Evolutionary conservation across 2,329 filamentous ascomycete genomes (phyloP).

Genomic region (Fusarium clavum): DNA sequence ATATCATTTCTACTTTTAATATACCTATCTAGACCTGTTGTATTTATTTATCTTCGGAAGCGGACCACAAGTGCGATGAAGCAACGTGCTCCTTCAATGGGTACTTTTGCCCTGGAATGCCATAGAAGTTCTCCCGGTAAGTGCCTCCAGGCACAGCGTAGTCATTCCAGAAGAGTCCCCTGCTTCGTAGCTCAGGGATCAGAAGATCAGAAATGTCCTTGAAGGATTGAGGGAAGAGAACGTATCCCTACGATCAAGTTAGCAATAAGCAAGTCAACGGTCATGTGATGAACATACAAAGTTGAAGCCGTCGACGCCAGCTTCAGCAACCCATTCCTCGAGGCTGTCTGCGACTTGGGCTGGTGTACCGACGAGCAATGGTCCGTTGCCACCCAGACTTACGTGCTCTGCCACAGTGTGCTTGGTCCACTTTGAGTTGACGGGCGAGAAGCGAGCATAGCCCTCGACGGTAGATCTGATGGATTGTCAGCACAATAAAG

Average conservation of each 20-base stretch:
- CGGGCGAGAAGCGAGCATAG: background rate
- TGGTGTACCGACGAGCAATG: constrained; percentile 71
- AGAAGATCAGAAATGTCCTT: constrained; percentile 73
- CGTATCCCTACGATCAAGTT: constrained; percentile 25
- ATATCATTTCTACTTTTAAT: rapidly evolving
- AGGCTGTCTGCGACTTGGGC: constrained; percentile 74
- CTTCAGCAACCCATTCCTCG: constrained; percentile 74
- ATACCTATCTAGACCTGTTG: rapidly evolving
- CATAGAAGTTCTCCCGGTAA: constrained; percentile 58
- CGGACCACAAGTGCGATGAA: background rate
- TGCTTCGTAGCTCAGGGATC: constrained; percentile 65
- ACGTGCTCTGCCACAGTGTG: constrained; percentile 75
- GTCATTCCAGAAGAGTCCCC: constrained; percentile 66
- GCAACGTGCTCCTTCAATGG: background rate
- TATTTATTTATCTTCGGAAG: background rate
- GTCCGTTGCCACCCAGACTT: constrained; percentile 75
- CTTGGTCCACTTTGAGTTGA: constrained; percentile 71
- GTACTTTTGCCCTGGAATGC: background rate
- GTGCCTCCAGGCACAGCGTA: constrained; percentile 58
- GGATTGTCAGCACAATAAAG: background rate
- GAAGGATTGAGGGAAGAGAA: constrained; percentile 68
- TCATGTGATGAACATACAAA: constrained; percentile 51
- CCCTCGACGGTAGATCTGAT: constrained; percentile 1
- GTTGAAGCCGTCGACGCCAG: constrained; percentile 81
- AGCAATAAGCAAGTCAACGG: background rate